Percentiles rank a stretch among this genome's conserved stretches.
Evolutionary conservation across 2,329 filamentous ascomycete genomes (phyloP).

Genomic region (Aureobasidium pullulans): DNA sequence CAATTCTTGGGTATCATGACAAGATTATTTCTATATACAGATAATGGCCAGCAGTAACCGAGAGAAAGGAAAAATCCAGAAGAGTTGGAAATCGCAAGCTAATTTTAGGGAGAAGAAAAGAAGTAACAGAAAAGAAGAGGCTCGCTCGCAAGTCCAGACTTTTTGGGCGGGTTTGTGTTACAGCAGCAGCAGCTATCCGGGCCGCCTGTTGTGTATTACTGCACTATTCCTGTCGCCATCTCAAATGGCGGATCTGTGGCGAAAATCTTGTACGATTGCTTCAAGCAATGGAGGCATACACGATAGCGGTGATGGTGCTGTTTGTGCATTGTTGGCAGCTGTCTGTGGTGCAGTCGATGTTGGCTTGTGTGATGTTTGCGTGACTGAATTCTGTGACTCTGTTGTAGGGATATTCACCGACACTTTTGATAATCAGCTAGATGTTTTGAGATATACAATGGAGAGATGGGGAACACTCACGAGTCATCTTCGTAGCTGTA

Average conservation of each 20-base stretch:
- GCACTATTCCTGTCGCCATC: background rate
- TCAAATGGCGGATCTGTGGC: background rate
- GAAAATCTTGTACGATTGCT: background rate
- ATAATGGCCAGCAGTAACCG: background rate
- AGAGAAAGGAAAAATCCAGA: no score
- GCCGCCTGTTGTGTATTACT: background rate
- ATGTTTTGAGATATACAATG: background rate
- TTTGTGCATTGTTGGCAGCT: background rate
- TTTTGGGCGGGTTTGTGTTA: background rate
- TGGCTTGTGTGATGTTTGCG: conserved; percentile 4
- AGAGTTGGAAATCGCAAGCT: background rate
- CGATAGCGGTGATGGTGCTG: background rate
- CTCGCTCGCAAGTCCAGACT: background rate
- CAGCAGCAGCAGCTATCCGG: background rate
- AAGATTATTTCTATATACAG: background rate
- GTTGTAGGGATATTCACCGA: conserved; percentile 5
- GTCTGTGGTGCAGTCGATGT: background rate
- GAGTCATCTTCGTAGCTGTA: conserved; percentile 9
- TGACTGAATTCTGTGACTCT: conserved; percentile 2
- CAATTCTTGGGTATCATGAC: background rate
- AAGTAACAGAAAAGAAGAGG: no score
- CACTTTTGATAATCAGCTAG: background rate
- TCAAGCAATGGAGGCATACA: background rate
- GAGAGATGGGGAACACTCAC: background rate
- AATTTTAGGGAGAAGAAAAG: background rate